Base-by-base conservation (phyloP, 371 early-diverging fungal species). In the Mucor ambiguus region DNA sequence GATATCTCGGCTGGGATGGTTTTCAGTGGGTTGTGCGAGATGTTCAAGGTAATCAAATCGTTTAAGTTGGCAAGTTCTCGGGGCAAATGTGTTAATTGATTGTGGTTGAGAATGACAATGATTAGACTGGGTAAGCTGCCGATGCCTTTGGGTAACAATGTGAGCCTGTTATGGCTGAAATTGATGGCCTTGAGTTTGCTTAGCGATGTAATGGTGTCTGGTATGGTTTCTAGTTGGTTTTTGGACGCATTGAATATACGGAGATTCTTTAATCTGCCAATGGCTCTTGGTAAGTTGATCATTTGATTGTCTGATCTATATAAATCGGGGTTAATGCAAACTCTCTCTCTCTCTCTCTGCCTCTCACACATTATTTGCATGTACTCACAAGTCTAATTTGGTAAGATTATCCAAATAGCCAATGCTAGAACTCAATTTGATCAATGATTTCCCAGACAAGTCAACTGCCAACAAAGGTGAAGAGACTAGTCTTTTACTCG, bases 21-120 rank as follows among this genome's bases (percentile, higher is more conserved):
- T 37, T 35, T 64, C 2, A 95, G 70, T 8, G 78, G 79, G 73
- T 94, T 95, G 57, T 87, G 81, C 37, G 89, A 82, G 8, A 95
- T 69, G 57, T 88, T 87, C 16, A 94, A 80, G 0, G 81, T 70
- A 20, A 84, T 78, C 41, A 95, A 79, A 61, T 86, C 84, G 35
- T 76, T 79, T 10, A 87, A 61, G 7, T 77, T 69, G 14, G 80
- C 76, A n/a, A 88, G 35, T 33, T 81, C 85, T 28, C 72, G 72
- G 22, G 92, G 90, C 29, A 92, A 30, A n/a, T 75, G 69, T 6
- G 73, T 70, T 22, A 92, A 58, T 32, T 82, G 77, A 71, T 90
- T 90, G 58, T 84, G 68, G 59, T 78, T 74, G 22, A 84, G 41
- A 38, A 87, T 81, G 61, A 93, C 71, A 41, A 87, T 87, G 28